phyloP scores from a whole-genome alignment of 768 basidiomycete species.

The Lactarius hengduanensis region DNA sequence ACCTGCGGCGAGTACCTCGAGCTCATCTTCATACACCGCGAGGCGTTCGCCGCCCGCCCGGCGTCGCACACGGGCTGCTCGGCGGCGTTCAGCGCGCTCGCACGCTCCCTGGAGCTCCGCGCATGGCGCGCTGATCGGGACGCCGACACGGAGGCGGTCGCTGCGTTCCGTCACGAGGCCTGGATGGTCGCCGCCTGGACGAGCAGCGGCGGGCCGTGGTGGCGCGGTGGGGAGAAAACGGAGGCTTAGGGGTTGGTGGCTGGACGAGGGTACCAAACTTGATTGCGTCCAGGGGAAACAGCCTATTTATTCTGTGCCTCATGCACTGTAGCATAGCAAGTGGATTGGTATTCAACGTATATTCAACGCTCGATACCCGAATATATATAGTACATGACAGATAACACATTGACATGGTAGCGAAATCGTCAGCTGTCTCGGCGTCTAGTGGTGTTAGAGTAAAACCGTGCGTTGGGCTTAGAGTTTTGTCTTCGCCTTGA shows the following conservation, averaged over 20 bases:
- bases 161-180: slow-evolving; percentile 68
- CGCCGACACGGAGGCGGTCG: slow-evolving; percentile 65
- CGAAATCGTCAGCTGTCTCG: neutral
- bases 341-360: slow-evolving; percentile 12
- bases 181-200: slow-evolving; percentile 45
- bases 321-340: slow-evolving; percentile 26
- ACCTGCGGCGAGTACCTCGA: slow-evolving; percentile 78
- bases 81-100: slow-evolving; percentile 62
- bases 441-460: neutral
- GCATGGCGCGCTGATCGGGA: slow-evolving; percentile 72
- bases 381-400: slow-evolving; percentile 11
- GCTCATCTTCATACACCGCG: slow-evolving; percentile 74
- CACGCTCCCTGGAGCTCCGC: slow-evolving; percentile 57
- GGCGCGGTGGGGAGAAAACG: slow-evolving; percentile 23
- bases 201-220: slow-evolving; percentile 28
- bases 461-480: slow-evolving; percentile 4
- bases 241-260: slow-evolving; percentile 2
- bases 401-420: slow-evolving; percentile 1
- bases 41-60: slow-evolving; percentile 61
- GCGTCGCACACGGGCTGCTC: slow-evolving; percentile 64
- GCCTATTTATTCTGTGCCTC: slow-evolving; percentile 2
- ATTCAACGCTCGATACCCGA: slow-evolving; percentile 10
- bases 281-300: neutral
- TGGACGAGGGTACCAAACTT: slow-evolving; percentile 4
- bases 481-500: slow-evolving; percentile 18